Evolutionary conservation across 2,329 filamentous ascomycete species (phyloP).

Genomic region (Paraconiothyrium sp.): DNA sequence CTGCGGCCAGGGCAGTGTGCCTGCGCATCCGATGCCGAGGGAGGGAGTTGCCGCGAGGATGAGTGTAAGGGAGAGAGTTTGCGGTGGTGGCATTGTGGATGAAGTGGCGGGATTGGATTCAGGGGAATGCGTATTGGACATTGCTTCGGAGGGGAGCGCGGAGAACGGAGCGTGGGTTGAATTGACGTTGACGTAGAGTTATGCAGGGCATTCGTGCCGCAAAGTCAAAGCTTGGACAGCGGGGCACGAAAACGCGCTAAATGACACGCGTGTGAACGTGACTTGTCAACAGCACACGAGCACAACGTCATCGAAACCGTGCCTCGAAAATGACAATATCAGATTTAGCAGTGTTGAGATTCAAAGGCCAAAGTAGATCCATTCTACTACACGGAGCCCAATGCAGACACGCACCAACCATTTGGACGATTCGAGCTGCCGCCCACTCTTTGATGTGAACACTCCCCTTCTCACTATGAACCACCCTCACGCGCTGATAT

Average conservation of each 20-base stretch:
- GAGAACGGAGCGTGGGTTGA: neutral
- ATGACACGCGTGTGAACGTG: constrained; percentile 36
- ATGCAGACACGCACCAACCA: neutral
- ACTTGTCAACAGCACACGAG: constrained; percentile 10
- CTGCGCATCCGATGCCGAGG: constrained; percentile 86
- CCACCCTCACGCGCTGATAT: constrained; percentile 18
- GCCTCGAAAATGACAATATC: too few relatives aligned
- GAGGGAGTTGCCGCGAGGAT: constrained; percentile 91
- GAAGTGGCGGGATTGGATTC: constrained; percentile 9
- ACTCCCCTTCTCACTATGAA: constrained; percentile 14
- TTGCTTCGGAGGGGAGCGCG: neutral
- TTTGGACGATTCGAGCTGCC: constrained; percentile 7
- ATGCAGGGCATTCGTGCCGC: constrained; percentile 3
- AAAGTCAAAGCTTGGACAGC: constrained; percentile 16
- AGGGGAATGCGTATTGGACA: neutral
- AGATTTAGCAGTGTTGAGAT: neutral
- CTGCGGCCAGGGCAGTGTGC: constrained; percentile 86
- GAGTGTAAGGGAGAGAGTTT: constrained; percentile 75
- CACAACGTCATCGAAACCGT: neutral
- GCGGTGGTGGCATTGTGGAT: constrained; percentile 15
- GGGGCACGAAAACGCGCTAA: constrained; percentile 27
- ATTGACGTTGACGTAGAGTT: constrained; percentile 4
- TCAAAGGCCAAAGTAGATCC: neutral
- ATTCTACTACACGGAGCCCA: neutral
- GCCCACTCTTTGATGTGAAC: neutral